A percentile compares a stretch with the other conserved stretches of the same genome.
Conservation (phyloP, 495 filamentous ascomycete genomes). For the Aspergillus nidulans region DNA sequence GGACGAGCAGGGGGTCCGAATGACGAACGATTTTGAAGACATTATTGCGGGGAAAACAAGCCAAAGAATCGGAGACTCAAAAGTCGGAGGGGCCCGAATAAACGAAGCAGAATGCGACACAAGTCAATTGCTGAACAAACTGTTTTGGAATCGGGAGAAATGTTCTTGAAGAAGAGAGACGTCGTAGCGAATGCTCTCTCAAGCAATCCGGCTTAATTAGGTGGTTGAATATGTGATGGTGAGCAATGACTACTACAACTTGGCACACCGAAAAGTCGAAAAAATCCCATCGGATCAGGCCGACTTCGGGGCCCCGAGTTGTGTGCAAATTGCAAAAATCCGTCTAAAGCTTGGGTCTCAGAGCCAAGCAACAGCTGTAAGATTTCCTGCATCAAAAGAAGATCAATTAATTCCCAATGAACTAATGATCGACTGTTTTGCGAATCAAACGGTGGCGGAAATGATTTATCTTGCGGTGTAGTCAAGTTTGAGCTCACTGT, state of each 20-base stretch:
- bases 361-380: slow-evolving; percentile 2
- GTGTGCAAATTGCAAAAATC: neutral
- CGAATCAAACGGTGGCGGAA: too few relatives aligned
- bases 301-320: slow-evolving; percentile 27
- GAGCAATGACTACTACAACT: slow-evolving; percentile 21
- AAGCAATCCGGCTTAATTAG: neutral
- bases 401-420: neutral
- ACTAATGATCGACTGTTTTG: too few relatives aligned
- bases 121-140: neutral
- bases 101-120: neutral
- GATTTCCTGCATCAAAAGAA: neutral
- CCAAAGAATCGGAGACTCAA: neutral
- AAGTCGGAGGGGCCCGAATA: neutral
- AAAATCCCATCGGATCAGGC: slow-evolving; percentile 13
- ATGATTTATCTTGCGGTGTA: too few relatives aligned
- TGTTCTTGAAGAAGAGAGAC: neutral
- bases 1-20: slow-evolving; percentile 78
- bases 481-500: too few relatives aligned
- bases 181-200: neutral
- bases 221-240: slow-evolving; percentile 14
- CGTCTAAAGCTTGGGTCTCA: slow-evolving; percentile 5
- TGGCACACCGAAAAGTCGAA: slow-evolving; percentile 23
- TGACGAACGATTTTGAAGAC: slow-evolving; percentile 50
- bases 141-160: neutral
- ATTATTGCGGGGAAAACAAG: slow-evolving; percentile 21